Percentiles rank a stretch among this genome's conserved stretches.
Conservation (phyloP, 2,329 filamentous ascomycete genomes). For the Colletotrichum falcatum region DNA sequence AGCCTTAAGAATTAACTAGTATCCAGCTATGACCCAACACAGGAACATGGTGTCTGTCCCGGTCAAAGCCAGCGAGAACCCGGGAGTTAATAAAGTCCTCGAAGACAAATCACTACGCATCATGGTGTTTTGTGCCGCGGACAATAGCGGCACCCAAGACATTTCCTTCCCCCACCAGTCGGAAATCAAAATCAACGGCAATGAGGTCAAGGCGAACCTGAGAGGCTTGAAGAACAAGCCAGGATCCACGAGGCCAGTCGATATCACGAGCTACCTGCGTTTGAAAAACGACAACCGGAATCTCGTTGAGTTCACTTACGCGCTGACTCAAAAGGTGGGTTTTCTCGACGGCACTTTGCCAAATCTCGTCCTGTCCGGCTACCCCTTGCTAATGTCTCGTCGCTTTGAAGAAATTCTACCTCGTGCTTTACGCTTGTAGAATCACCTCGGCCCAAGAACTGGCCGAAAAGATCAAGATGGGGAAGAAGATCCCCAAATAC, state of each 20-base stretch:
- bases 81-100: slow-evolving; percentile 66
- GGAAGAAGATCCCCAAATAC: slow-evolving; percentile 81
- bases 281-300: slow-evolving; percentile 76
- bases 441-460: slow-evolving; percentile 78
- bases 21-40: slow-evolving; percentile 68
- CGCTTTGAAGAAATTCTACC: slow-evolving; percentile 73
- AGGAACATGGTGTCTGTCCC: slow-evolving; percentile 60
- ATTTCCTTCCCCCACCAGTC: slow-evolving; percentile 93
- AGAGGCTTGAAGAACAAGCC: slow-evolving; percentile 96
- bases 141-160: slow-evolving; percentile 74
- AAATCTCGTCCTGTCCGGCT: slow-evolving; percentile 12
- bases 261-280: slow-evolving; percentile 83
- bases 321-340: slow-evolving; percentile 86
- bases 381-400: slow-evolving; percentile 37
- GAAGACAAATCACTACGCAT: slow-evolving; percentile 74
- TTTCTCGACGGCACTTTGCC: slow-evolving; percentile 37
- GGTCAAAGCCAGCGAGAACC: slow-evolving; percentile 63
- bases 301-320: slow-evolving; percentile 87
- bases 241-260: slow-evolving; percentile 91
- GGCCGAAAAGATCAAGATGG: slow-evolving; percentile 72
- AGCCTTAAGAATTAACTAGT: slow-evolving; percentile 41
- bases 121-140: slow-evolving; percentile 85
- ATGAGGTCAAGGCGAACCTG: slow-evolving; percentile 91
- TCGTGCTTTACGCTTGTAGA: slow-evolving; percentile 81
- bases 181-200: slow-evolving; percentile 89